Evolutionary conservation across 169 alveolate species (phyloP), one percentile per base, ranked within the genome.

Genomic region (Plasmodium sp.): DNA sequence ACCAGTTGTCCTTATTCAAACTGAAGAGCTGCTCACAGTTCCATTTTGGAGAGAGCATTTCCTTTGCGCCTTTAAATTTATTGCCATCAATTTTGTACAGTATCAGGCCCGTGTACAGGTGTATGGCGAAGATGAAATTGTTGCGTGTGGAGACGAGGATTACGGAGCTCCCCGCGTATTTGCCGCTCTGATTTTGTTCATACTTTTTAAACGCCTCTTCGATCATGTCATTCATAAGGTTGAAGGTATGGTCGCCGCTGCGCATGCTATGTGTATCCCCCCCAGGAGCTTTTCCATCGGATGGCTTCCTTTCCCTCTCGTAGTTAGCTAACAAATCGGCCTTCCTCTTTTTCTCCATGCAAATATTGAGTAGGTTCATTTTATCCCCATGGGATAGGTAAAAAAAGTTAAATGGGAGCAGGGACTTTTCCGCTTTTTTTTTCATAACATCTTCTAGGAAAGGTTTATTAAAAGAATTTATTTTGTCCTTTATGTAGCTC

Each of bases 11-110:
- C 56, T 90, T 62, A 62, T 58, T 43, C 27, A 67, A 41, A 80
- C 82, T 90, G 36, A 62, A 56, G 5, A 81, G 43, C 36, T 58
- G 58, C 43, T 67, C 77, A 22, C 10, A 33, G n/a, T 79, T 7
- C 9, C 22, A 80, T 90, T 90, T 58, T 45, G 73, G 83, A 14
- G 79, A 90, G 43, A 67, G 62, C 22, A 22, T 62, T 36, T 72
- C 33, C 18, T 58, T 62, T 45, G 3, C 36, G 18, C 62, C 83
- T 90, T 79, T 41, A 18, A 90, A 80, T 62, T 36, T n/a, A 90
- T 90, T 90, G 41, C 83, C 82, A 71, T 90, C 94, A 39, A 90
- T 90, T 90, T 90, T 90, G 54, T 90, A 90, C 62, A 90, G 39
- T 56, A 90, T 90, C 14, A 90, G 58, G 5, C 94, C 94, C 10